Percentiles rank a stretch among this genome's conserved stretches.
Evolutionary conservation across 371 early-diverging fungal species (phyloP).

Genomic region (Mortierella sp.): DNA sequence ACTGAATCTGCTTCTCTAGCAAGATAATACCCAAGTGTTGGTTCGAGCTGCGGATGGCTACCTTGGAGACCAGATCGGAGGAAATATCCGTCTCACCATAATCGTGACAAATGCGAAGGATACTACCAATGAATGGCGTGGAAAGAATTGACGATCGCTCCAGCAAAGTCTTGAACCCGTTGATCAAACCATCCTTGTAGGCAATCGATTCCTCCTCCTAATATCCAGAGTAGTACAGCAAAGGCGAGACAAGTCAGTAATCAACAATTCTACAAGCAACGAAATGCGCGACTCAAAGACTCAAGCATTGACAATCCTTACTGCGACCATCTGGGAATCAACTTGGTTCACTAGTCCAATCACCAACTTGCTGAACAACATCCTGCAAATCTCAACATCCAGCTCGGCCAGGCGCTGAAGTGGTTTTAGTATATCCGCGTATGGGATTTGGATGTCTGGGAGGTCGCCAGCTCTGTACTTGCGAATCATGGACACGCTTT

Average conservation of each 20-base stretch:
- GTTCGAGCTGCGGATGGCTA: slow-evolving; percentile 64
- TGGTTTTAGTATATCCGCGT: slow-evolving; percentile 76
- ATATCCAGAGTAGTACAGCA: not conserved
- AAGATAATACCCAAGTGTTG: slow-evolving; percentile 72
- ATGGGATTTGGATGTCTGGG: slow-evolving; percentile 82
- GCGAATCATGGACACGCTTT: slow-evolving; percentile 71
- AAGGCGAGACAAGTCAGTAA: too few species aligned
- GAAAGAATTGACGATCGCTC: slow-evolving; percentile 55
- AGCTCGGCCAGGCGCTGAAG: slow-evolving; percentile 71
- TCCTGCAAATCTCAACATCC: slow-evolving; percentile 77
- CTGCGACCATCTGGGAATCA: slow-evolving; percentile 47
- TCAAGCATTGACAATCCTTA: slow-evolving; percentile 9
- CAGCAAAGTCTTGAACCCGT: slow-evolving; percentile 51
- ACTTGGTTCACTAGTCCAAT: slow-evolving; percentile 61
- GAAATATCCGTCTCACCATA: slow-evolving; percentile 55
- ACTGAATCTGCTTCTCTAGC: slow-evolving; percentile 62
- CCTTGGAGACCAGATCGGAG: slow-evolving; percentile 57
- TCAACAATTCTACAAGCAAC: not conserved
- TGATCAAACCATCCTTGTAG: slow-evolving; percentile 57
- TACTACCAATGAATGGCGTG: slow-evolving; percentile 69
- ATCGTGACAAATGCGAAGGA: slow-evolving; percentile 69
- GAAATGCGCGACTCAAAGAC: not conserved
- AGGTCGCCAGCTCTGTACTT: slow-evolving; percentile 82
- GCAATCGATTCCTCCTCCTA: slow-evolving; percentile 52
- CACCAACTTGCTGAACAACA: slow-evolving; percentile 66